Base-by-base conservation (phyloP, 257 asterid genomes). In the Parsonsia alboflavescens region DNA sequence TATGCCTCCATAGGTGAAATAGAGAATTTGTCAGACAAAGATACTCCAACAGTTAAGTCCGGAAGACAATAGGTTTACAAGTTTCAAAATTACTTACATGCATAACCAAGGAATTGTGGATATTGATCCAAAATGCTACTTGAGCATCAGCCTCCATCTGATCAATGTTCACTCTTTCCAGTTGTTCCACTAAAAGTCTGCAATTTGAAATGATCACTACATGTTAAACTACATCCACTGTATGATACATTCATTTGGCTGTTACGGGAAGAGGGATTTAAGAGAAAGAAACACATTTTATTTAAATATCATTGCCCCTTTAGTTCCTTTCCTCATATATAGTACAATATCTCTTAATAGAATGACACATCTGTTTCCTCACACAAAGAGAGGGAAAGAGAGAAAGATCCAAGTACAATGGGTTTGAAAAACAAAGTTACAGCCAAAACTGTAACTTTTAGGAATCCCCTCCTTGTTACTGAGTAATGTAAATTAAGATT, bases 71-170 rank as follows among this genome's bases (percentile, higher is more conserved):
- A 10, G 11, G 57, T 66, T 52, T 61, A 46, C 72, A 33, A 80
- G 67, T 52, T 42, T 69, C 52, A 41, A n/a, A 36, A 13, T 58
- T 68, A 36, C 71, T 81, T 83, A 87, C 90, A 86, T 88, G 93
- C 90, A 88, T 86, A 68, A 88, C 80, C 81, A 88, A 81, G 72
- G 93, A 80, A 82, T 88, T 88, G 77, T 88, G 86, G 82, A 88
- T 68, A 81, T 88, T 88, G 84, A 88, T 88, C 93, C 93, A 88
- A 75, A 88, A 88, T 16, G 93, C 89, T 72, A 77, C 66, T 81
- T 84, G 83, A 42, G 84, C 82, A 74, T 82, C 82, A 33, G 78
- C 70, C 49, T 72, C 90, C 90, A 88, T 86, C 79, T 82, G 83
- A 54, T 79, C 69, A 67, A 84, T 68, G 56, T 71, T 81, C 62